Base-by-base conservation (phyloP, 1,284 basidiomycete species). In the Afroboletus lepidellus region DNA sequence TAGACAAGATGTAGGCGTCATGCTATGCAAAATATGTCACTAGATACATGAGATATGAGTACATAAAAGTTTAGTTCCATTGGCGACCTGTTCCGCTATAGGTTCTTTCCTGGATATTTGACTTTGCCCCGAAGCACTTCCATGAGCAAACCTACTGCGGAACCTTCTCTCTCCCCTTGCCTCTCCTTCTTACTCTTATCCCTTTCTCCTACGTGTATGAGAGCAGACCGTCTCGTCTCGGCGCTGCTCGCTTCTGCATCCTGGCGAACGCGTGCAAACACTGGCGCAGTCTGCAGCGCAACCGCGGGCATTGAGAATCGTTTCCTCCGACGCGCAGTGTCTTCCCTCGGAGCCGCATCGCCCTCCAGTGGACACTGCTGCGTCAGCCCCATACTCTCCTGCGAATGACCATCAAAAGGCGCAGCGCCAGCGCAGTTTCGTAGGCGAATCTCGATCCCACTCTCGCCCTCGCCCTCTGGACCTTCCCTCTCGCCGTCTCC, bases 301-400 rank as follows among this genome's bases (percentile, higher is more conserved):
- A 90, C 74, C 12, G 85, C 85, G 48, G 87, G 87, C 52, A 86
- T 59, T 41, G 87, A 90, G 61, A 88, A 88, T 30, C 87, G 77
- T 63, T 89, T 87, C 60, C 74, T 75, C 60, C 79, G 69, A 57
- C 84, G 71, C 43, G 77, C 77, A 0, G 85, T 87, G 57, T 85
- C 77, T 62, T 87, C 87, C 57, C 52, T 60, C 15, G 62, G 41
- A 30, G 21, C 24, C 20, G 41, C 30, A 2, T 18, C 41, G 3
- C 59, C 47, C 46, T 51, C 58, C 46, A 13, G 21, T 12, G 41
- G 18, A 16, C 7, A 38, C 12, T 34, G 51, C n/a, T 0, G 23
- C n/a, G 30, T 25, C 41, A 13, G 9, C 5, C 38, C 50, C 11
- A 42, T 23, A 9, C 25, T 37, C 25, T 60, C 63, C 20, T 53